Evolutionary conservation across 371 early-diverging fungal genomes (phyloP).

Genomic region (Massospora cicadina): DNA sequence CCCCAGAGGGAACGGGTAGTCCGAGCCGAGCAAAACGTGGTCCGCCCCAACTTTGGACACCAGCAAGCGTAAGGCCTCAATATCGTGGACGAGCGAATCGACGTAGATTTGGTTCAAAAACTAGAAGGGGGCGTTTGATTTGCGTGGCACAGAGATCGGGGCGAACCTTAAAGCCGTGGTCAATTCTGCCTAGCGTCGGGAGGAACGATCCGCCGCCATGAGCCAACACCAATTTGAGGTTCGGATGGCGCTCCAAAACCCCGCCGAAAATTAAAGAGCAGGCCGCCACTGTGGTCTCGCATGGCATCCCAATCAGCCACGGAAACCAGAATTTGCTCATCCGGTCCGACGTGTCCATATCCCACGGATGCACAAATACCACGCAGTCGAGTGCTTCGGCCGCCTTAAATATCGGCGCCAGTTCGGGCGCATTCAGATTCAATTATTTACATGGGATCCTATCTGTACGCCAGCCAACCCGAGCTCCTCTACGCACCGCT

Average conservation of each 20-base stretch:
- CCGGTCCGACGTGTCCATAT: slow-evolving; percentile 37
- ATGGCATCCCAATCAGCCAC: slow-evolving; percentile 54
- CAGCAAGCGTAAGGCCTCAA: slow-evolving; percentile 35
- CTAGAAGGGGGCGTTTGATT: slow-evolving; percentile 29
- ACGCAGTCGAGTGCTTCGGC: slow-evolving; percentile 41
- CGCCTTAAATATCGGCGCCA: slow-evolving; percentile 43
- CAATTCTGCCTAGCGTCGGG: slow-evolving; percentile 41
- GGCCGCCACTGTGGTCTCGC: slow-evolving; percentile 48
- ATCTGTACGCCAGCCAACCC: slow-evolving; percentile 49
- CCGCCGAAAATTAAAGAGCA: slow-evolving; percentile 48
- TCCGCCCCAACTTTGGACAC: slow-evolving; percentile 47
- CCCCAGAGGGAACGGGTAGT: slow-evolving; percentile 60
- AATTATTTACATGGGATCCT: slow-evolving; percentile 47
- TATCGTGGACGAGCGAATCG: slow-evolving; percentile 51
- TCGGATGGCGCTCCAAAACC: slow-evolving; percentile 41
- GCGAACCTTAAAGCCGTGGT: slow-evolving; percentile 43
- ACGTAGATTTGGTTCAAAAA: slow-evolving; percentile 35
- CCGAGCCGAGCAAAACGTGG: slow-evolving; percentile 38
- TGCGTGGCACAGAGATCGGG: slow-evolving; percentile 42
- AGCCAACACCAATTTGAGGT: slow-evolving; percentile 40
- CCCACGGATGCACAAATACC: slow-evolving; percentile 58
- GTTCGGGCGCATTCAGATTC: slow-evolving; percentile 51
- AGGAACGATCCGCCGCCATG: slow-evolving; percentile 57
- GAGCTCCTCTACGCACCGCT: slow-evolving; percentile 42
- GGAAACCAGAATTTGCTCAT: slow-evolving; percentile 60